Percentiles rank a stretch among this genome's conserved stretches.
Evolutionary conservation across 2,329 filamentous ascomycete genomes (phyloP).

Genomic region (Epichloe sibirici): DNA sequence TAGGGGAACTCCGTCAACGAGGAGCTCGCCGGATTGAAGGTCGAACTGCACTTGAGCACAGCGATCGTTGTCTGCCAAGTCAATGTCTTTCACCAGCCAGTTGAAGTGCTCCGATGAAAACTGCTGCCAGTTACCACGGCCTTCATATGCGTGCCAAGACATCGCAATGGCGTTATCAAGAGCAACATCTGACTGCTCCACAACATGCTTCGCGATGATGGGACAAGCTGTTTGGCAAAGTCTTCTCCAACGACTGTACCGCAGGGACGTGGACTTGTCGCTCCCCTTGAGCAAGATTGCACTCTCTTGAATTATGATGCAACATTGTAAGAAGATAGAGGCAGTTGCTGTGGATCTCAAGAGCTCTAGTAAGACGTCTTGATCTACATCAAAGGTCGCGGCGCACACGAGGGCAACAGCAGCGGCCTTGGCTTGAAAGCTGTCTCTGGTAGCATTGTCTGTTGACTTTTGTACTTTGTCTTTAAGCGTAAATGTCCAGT

Average conservation of each 20-base stretch:
- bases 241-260: neutral
- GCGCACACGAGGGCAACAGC: neutral
- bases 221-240: neutral
- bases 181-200: neutral
- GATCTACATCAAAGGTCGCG: neutral
- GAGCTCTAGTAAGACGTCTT: neutral
- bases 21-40: conserved; percentile 35
- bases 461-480: neutral
- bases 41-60: conserved; percentile 30
- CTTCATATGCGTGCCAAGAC: neutral
- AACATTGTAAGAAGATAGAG: neutral
- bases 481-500: neutral
- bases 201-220: neutral
- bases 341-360: neutral
- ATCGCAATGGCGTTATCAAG: neutral
- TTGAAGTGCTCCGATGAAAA: neutral
- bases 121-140: neutral
- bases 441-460: neutral
- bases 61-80: neutral
- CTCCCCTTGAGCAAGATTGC: neutral
- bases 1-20: conserved; percentile 39
- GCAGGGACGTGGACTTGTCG: neutral
- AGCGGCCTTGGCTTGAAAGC: neutral
- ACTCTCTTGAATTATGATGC: neutral
- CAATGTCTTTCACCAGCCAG: neutral